These are phyloP conservation scores for Astrothelium subdiscretum DNA, from an alignment of 495 filamentous ascomycete species.

Conservation along the genomic window DNA sequence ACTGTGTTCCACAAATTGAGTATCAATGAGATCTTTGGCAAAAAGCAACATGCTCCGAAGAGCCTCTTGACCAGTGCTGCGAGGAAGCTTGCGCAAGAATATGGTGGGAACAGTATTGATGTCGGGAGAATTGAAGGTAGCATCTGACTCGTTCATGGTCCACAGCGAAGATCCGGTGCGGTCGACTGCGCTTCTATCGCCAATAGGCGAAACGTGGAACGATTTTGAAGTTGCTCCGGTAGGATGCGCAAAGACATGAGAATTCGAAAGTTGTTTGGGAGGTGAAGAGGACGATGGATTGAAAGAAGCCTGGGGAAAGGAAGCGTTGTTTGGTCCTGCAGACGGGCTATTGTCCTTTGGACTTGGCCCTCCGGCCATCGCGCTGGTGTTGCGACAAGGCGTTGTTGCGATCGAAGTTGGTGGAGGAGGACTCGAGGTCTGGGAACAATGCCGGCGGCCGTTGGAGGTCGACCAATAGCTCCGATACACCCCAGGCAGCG, in stretches of 20 bases:
- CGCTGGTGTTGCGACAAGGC: not conserved
- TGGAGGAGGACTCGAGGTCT: not conserved
- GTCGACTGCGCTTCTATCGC: constrained; percentile 17
- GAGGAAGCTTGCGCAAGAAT: constrained; percentile 65
- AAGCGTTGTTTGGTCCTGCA: constrained; percentile 16
- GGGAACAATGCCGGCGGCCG: not conserved
- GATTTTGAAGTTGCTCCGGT: not conserved
- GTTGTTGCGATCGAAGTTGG: not conserved
- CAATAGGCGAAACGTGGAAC: constrained; percentile 4
- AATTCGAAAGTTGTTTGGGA: constrained; percentile 17
- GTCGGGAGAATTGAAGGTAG: constrained; percentile 11
- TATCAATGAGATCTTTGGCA: constrained; percentile 67
- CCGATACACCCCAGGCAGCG: not conserved
- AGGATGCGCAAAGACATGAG: constrained; percentile 16
- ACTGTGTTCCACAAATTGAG: constrained; percentile 57
- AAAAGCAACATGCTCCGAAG: constrained; percentile 76
- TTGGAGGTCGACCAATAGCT: not conserved
- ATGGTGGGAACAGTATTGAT: constrained; percentile 33
- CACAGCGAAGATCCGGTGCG: constrained; percentile 16
- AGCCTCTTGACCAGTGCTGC: constrained; percentile 58
- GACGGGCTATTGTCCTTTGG: constrained; percentile 24
- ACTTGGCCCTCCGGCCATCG: constrained; percentile 27
- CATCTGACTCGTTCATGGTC: constrained; percentile 16
- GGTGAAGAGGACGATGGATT: constrained; percentile 23
- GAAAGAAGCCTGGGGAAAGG: constrained; percentile 20